These are phyloP conservation scores for Groenewaldozyma tartarivorans DNA, from an alignment of 805 yeast species.

Conservation along the genomic window DNA sequence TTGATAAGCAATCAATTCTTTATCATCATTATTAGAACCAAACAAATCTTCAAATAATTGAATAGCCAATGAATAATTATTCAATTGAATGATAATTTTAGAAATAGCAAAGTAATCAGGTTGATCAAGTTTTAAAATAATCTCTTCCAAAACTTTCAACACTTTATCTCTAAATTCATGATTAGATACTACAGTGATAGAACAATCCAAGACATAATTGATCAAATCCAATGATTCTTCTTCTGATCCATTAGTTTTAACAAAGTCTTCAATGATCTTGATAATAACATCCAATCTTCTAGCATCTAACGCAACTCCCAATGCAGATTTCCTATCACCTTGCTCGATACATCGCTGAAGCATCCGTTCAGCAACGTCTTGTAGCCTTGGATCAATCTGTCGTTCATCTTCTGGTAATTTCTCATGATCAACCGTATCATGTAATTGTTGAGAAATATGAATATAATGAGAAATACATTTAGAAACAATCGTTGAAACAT, in stretches of 20 bases:
- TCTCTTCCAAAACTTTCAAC: constrained; percentile 50
- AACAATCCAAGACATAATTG: constrained; percentile 60
- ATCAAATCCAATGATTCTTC: constrained; percentile 43
- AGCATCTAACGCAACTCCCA: constrained; percentile 87
- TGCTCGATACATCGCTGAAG: constrained; percentile 62
- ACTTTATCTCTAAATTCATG: constrained; percentile 58
- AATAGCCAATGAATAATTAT: constrained; percentile 63
- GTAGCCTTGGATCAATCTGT: constrained; percentile 50
- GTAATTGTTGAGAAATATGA: constrained; percentile 44
- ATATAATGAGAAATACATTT: constrained; percentile 85
- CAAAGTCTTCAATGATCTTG: constrained; percentile 17
- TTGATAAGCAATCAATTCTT: constrained; percentile 65
- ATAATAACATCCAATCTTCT: constrained; percentile 64
- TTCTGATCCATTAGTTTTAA: constrained; percentile 1
- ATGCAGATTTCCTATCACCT: constrained; percentile 68
- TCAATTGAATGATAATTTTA: constrained; percentile 80
- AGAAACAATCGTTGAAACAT: constrained; percentile 85
- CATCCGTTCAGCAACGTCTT: constrained; percentile 75
- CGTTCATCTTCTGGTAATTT: constrained; percentile 11
- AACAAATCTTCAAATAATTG: constrained; percentile 56
- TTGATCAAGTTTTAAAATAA: constrained; percentile 45
- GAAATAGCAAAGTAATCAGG: constrained; percentile 80
- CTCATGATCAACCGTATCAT: constrained; percentile 29
- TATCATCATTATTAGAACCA: constrained; percentile 34
- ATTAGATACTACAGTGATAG: constrained; percentile 57